Percentiles rank a stretch among this genome's conserved stretches.
These are phyloP conservation scores for Solioccasus polychromus DNA, from an alignment of 768 basidiomycete genomes.

Conservation along the genomic window DNA sequence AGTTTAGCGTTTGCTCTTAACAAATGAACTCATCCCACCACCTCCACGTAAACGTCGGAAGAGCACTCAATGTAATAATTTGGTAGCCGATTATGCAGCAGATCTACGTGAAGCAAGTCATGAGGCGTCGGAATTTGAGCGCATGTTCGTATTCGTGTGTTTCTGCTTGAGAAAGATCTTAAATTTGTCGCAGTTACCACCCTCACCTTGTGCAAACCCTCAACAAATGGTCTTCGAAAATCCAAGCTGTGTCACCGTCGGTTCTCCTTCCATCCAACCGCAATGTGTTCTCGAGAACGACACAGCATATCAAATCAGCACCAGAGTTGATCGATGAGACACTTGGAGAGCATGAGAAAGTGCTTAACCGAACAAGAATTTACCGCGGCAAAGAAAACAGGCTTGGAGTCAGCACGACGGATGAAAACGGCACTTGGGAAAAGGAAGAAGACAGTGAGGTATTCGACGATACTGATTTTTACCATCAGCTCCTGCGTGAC, in stretches of 20 bases:
- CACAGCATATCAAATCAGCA: conserved; percentile 57
- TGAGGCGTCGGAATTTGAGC: conserved; percentile 46
- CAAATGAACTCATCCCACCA: conserved; percentile 44
- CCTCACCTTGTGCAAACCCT: conserved; percentile 74
- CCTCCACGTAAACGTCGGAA: conserved; percentile 61
- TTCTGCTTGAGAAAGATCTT: conserved; percentile 3
- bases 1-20: conserved; percentile 42
- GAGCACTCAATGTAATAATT: conserved; percentile 26
- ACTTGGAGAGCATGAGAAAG: conserved; percentile 52
- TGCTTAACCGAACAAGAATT: conserved; percentile 62
- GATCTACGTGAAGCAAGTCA: conserved; percentile 43
- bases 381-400: conserved; percentile 48
- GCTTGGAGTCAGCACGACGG: conserved; percentile 34
- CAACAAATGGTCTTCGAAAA: conserved; percentile 93
- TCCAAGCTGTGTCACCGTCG: conserved; percentile 86
- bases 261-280: conserved; percentile 67
- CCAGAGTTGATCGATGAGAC: conserved; percentile 78
- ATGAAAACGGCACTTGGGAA: conserved; percentile 34
- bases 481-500: conserved; percentile 87
- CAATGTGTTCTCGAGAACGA: conserved; percentile 63
- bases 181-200: conserved; percentile 47
- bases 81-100: conserved; percentile 10
- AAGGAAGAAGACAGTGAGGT: conserved; percentile 44
- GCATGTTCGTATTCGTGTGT: conserved; percentile 40
- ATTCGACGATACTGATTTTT: conserved; percentile 92